phyloP scores from a whole-genome alignment of 345 rosid genomes.

The Aquilaria malaccensis region DNA sequence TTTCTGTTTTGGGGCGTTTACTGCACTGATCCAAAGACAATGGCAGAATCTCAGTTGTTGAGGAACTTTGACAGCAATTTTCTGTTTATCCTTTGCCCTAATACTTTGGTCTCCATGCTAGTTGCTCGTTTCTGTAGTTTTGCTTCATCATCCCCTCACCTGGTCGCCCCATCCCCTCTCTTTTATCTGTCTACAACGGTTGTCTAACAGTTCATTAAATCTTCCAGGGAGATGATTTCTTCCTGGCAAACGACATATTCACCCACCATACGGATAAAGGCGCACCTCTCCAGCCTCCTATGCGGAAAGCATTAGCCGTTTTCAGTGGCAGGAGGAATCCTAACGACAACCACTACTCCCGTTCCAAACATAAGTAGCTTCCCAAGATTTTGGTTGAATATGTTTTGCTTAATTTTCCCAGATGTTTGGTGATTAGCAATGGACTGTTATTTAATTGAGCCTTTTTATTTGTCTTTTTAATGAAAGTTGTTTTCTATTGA shows the following conservation, averaged over 20 bases:
- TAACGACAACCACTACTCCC: slow-evolving; percentile 89
- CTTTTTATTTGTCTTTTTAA: no score
- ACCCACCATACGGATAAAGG: slow-evolving; percentile 49
- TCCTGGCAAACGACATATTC: slow-evolving; percentile 48
- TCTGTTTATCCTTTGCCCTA: no score
- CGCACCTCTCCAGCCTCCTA: slow-evolving; percentile 69
- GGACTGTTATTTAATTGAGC: no score
- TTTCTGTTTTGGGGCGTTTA: neutral
- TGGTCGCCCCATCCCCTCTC: no score
- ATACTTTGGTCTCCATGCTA: neutral
- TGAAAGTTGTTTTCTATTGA: no score
- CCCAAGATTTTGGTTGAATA: neutral
- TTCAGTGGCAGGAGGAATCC: slow-evolving; percentile 93
- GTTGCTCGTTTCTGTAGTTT: neutral
- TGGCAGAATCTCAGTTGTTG: no score
- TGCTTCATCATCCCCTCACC: neutral
- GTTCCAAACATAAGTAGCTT: slow-evolving; percentile 33
- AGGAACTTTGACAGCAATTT: no score
- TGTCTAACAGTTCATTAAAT: neutral
- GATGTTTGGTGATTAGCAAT: no score
- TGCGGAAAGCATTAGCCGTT: slow-evolving; percentile 75
- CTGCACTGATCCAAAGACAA: no score
- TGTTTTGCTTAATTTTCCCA: no score
- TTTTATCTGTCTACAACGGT: neutral
- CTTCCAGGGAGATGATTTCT: slow-evolving; percentile 59